phyloP scores from a whole-genome alignment of 2,329 filamentous ascomycete genomes.

The Podosphaera fusca region DNA sequence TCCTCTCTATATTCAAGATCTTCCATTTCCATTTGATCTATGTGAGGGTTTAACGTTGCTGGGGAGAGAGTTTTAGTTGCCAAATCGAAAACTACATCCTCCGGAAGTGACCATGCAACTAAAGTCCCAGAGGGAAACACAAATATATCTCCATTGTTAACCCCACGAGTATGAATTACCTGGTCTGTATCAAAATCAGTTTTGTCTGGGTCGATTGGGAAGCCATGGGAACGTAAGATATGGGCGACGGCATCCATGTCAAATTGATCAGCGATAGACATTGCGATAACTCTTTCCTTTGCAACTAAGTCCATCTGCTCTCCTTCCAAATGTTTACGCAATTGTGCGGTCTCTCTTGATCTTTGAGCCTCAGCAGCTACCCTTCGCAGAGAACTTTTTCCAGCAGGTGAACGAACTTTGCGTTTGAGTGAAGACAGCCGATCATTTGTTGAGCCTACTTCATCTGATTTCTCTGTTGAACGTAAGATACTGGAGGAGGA shows the following conservation, averaged over 20 bases:
- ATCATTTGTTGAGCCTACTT: conserved; percentile 3
- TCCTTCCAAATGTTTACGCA: conserved; percentile 6
- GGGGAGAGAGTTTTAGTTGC: conserved; percentile 50
- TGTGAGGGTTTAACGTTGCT: conserved; percentile 54
- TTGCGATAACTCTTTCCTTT: conserved; percentile 26
- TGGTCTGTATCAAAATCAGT: conserved; percentile 37
- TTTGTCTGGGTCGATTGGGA: conserved; percentile 35
- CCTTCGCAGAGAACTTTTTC: conserved; percentile 56
- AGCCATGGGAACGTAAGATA: conserved; percentile 33
- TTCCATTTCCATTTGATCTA: conserved; percentile 56
- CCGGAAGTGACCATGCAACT: conserved; percentile 72
- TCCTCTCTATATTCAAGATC: conserved; percentile 76
- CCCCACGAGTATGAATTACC: conserved; percentile 37
- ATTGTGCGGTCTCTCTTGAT: conserved; percentile 21
- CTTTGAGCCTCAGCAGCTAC: conserved; percentile 70
- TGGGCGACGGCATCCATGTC: conserved; percentile 36
- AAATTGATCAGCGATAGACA: conserved; percentile 40
- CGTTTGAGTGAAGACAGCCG: conserved; percentile 14
- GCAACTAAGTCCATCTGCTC: conserved; percentile 16
- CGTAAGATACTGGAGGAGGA: conserved; percentile 41
- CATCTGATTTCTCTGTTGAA: conserved; percentile 15
- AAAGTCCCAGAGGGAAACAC: conserved; percentile 88
- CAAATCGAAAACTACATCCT: conserved; percentile 45
- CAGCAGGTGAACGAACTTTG: conserved; percentile 26
- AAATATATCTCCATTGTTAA: conserved; percentile 64